These are phyloP conservation scores for Penicillium fimorum DNA, from an alignment of 495 filamentous ascomycete species.

Conservation along the genomic window DNA sequence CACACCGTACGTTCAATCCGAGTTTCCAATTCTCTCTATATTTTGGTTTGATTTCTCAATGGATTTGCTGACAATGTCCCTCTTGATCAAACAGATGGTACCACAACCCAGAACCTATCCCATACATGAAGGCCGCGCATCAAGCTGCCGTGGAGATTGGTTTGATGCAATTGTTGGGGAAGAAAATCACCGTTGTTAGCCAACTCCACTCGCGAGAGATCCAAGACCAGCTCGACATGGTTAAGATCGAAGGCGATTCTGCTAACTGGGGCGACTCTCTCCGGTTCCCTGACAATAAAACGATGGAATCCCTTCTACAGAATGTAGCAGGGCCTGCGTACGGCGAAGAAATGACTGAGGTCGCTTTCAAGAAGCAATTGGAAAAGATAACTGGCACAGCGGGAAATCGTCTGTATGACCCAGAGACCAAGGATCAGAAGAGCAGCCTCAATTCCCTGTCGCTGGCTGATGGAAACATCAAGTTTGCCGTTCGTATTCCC, in stretches of 20 bases:
- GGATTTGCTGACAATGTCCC: conserved; percentile 10
- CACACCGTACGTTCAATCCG: conserved; percentile 21
- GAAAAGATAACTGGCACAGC: background rate
- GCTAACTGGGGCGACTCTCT: conserved; percentile 30
- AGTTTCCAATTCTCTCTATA: background rate
- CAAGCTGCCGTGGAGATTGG: conserved; percentile 49
- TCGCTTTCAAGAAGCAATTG: background rate
- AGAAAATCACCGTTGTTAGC: conserved; percentile 19
- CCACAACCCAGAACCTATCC: conserved; percentile 6
- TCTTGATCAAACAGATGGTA: conserved; percentile 18
- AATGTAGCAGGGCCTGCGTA: background rate
- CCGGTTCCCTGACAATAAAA: conserved; percentile 31
- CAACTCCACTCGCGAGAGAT: conserved; percentile 29
- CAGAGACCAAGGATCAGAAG: conserved; percentile 19
- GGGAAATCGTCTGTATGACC: conserved; percentile 1
- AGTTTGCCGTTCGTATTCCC: conserved; percentile 66
- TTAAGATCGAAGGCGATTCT: conserved; percentile 17
- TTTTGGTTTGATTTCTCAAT: background rate
- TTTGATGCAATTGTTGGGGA: conserved; percentile 35
- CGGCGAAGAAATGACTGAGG: background rate
- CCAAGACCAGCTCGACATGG: conserved; percentile 17
- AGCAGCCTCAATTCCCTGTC: conserved; percentile 38
- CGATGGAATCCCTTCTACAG: conserved; percentile 27
- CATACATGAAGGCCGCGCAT: conserved; percentile 32
- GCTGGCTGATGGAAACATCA: conserved; percentile 57